Evolutionary conservation across 176 grass and related monocot species (phyloP), one percentile per base, ranked within the genome.

Genomic region (Hsuehochloa calcarea): DNA sequence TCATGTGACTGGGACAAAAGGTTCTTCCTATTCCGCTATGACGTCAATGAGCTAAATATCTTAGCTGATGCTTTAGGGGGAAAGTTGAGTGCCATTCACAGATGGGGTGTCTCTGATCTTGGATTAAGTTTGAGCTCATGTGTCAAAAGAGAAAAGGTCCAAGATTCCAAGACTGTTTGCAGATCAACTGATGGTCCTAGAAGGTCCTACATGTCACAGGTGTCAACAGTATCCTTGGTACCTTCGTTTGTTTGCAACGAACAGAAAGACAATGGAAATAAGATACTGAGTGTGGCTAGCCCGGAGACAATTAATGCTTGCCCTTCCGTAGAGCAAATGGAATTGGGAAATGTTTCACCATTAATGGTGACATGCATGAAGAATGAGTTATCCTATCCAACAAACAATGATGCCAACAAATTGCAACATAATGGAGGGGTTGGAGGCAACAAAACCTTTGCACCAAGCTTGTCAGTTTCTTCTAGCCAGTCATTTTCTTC

Each of bases 31-130:
- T 98, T 95, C 75, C 91, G 93, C 68, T 95, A 93, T 84, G 93
- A 98, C 63, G 90, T 98, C 71, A 83, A 72, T 54, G 93, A 98
- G 78, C 74, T 98, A 23, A 95, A 92, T 82, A 78, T 98, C 64
- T 84, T 98, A 82, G 87, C 90, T 87, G 96, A 98, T 90, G 96
- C 96, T 78, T 88, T 98, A 55, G 87, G 85, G 23, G 93, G 96
- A 20, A 98, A 92, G 85, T 81, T 98, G 75, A 98, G 96, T 87
- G 96, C 93, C 43, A 87, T 98, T 78, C 91, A 95, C 61, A 93
- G 87, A 86, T 98, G 96, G 91, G 96, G 89, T n/a, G 80, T 92
- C 45, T 86, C 87, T 74, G 86, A 95, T 88, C 93, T 98, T 87
- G 87, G 88, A 65, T 82, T 95, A 77, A 93, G 80, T 92, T 86